These are phyloP conservation scores for Elaeis oleifera DNA, from an alignment of 202 grass and related monocot species.

Conservation along the genomic window DNA sequence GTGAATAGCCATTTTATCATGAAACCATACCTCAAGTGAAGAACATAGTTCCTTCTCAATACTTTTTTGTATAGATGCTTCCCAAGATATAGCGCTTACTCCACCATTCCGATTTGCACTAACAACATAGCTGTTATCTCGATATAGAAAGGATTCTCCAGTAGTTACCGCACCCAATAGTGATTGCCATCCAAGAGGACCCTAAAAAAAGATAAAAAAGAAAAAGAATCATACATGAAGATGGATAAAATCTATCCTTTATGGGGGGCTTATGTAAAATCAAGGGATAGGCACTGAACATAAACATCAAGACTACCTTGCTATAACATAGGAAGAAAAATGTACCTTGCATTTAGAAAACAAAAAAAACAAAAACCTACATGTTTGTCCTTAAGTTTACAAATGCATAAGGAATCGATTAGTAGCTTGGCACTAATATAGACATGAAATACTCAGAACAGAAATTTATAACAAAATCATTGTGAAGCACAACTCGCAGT, in stretches of 20 bases:
- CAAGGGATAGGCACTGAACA: too few species aligned
- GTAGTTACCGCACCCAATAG: slow-evolving; percentile 30
- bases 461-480: too few species aligned
- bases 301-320: too few species aligned
- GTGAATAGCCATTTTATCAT: background rate
- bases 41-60: slow-evolving; percentile 80
- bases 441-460: too few species aligned
- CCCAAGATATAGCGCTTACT: slow-evolving; percentile 51
- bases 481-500: too few species aligned
- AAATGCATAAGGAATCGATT: too few species aligned
- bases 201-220: slow-evolving; percentile 37
- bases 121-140: slow-evolving; percentile 48
- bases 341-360: too few species aligned
- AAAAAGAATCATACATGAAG: slow-evolving; percentile 10
- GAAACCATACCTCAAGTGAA: slow-evolving; percentile 56
- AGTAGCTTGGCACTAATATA: too few species aligned
- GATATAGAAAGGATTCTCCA: slow-evolving; percentile 51
- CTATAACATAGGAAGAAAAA: too few species aligned
- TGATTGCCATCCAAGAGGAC: slow-evolving; percentile 82
- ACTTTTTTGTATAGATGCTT: slow-evolving; percentile 85
- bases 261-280: background rate
- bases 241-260: slow-evolving; percentile 16
- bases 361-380: too few species aligned
- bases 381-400: too few species aligned
- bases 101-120: slow-evolving; percentile 60